Conservation (phyloP, 1,139 yeast species). For the Debaryomyces coudertii region DNA sequence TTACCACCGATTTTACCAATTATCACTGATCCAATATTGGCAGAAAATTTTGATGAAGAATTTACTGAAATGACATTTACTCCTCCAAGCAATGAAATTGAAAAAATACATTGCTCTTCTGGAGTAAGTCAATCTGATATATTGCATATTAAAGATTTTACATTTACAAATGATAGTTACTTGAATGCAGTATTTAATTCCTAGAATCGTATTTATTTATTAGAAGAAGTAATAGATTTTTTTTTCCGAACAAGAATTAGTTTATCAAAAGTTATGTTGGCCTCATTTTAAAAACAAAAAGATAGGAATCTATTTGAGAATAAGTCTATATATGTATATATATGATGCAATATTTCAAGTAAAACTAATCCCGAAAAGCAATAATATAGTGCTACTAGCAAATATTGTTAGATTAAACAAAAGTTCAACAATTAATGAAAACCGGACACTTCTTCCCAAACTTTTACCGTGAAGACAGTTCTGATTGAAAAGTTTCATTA, state of each 20-base stretch:
- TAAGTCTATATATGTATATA: background rate
- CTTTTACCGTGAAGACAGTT: slow-evolving; percentile 16
- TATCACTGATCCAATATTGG: slow-evolving; percentile 81
- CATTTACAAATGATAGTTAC: slow-evolving; percentile 47
- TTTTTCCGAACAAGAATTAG: background rate
- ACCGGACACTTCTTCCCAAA: slow-evolving; percentile 8
- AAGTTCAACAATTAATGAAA: slow-evolving; percentile 13
- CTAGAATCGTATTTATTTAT: background rate
- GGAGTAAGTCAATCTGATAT: slow-evolving; percentile 28
- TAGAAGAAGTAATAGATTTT: background rate
- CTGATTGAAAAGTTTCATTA: slow-evolving; percentile 16
- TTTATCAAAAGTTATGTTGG: too few relatives aligned
- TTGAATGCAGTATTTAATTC: slow-evolving; percentile 18
- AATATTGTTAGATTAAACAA: slow-evolving; percentile 13
- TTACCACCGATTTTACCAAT: slow-evolving; percentile 85
- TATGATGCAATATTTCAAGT: background rate
- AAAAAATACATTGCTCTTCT: background rate
- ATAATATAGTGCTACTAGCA: background rate
- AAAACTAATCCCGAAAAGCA: background rate
- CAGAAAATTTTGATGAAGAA: slow-evolving; percentile 89
- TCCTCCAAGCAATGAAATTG: slow-evolving; percentile 32
- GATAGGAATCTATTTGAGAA: background rate
- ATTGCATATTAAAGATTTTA: slow-evolving; percentile 46
- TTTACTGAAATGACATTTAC: slow-evolving; percentile 76
- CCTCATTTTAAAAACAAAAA: background rate